A percentile compares a stretch with the other conserved stretches of the same genome.
Evolutionary conservation across 2,329 filamentous ascomycete genomes (phyloP).

Genomic region (Penicillium sp.): DNA sequence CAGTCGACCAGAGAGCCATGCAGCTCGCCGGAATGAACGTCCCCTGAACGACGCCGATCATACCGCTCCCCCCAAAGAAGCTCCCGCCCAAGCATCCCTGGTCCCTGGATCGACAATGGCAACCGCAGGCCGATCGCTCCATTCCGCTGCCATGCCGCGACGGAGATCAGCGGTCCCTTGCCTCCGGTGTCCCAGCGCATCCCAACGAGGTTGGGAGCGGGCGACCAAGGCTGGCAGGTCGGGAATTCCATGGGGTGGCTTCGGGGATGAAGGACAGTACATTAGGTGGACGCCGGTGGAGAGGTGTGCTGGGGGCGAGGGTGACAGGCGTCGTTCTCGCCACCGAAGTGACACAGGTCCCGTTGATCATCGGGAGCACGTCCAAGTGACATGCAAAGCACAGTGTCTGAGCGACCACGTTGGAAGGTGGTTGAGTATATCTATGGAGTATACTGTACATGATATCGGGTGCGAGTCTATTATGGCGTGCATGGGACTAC

Average conservation of each 20-base stretch:
- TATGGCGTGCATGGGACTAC: neutral
- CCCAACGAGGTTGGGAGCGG: neutral
- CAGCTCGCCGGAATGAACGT: constrained; percentile 10
- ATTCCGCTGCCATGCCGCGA: constrained; percentile 9
- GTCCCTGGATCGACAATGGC: constrained; percentile 8
- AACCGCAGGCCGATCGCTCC: neutral
- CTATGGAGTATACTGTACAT: neutral
- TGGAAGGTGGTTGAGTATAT: neutral
- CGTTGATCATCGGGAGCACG: neutral
- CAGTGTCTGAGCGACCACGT: constrained; percentile 3
- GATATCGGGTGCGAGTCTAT: neutral
- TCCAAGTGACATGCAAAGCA: neutral
- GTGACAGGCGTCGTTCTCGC: no score
- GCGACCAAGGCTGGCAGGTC: neutral
- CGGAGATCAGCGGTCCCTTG: constrained; percentile 18
- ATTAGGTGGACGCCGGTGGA: no score
- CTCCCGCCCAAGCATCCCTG: constrained; percentile 1
- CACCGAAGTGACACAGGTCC: no score
- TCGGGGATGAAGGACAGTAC: neutral
- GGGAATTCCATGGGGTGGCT: neutral
- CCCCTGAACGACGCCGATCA: constrained; percentile 9
- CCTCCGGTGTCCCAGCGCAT: constrained; percentile 3
- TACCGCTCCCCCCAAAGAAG: neutral
- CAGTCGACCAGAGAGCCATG: no score
- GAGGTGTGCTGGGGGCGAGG: no score